A percentile compares a stretch with the other conserved stretches of the same genome.
phyloP scores from a whole-genome alignment of 164 flowering plant species.

The Vitis amurensis region DNA sequence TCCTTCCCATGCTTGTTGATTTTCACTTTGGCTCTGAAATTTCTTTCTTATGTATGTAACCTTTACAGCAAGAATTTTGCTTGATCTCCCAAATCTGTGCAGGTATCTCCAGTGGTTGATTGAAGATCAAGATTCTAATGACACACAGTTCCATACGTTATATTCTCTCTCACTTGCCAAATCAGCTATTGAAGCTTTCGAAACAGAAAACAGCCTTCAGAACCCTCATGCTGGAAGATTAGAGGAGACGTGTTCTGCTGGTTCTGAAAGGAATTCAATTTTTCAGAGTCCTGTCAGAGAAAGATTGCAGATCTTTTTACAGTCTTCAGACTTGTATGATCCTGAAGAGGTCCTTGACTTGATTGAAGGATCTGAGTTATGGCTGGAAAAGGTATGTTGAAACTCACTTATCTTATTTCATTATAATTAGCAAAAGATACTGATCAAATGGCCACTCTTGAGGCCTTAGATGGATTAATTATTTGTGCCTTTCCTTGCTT shows the following conservation, averaged over 20 bases:
- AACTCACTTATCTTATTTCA: slow-evolving; percentile 1
- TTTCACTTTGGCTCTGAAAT: not conserved
- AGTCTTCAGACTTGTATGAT: slow-evolving; percentile 91
- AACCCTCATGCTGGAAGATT: slow-evolving; percentile 20
- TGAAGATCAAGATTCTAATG: slow-evolving; percentile 85
- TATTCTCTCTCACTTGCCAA: slow-evolving; percentile 94
- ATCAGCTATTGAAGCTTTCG: slow-evolving; percentile 64
- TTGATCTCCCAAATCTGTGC: slow-evolving; percentile 9
- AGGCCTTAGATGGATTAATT: not conserved
- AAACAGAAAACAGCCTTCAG: slow-evolving; percentile 23
- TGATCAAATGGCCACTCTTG: not conserved
- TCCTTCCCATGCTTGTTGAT: not conserved
- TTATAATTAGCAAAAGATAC: not conserved
- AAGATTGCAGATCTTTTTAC: slow-evolving; percentile 79
- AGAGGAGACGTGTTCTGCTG: slow-evolving; percentile 24
- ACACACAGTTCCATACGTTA: slow-evolving; percentile 70
- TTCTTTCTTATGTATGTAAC: no score
- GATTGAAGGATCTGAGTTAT: slow-evolving; percentile 90
- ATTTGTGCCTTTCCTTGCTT: not conserved
- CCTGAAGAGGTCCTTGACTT: slow-evolving; percentile 88
- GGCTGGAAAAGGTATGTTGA: slow-evolving; percentile 86
- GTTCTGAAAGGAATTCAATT: slow-evolving; percentile 24
- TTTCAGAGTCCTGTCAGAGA: slow-evolving; percentile 63
- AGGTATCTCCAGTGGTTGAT: slow-evolving; percentile 97
- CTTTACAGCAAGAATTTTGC: slow-evolving; percentile 1